Evolutionary conservation across 2,329 filamentous ascomycete species (phyloP).

Genomic region (Cladobotryum protrusum): DNA sequence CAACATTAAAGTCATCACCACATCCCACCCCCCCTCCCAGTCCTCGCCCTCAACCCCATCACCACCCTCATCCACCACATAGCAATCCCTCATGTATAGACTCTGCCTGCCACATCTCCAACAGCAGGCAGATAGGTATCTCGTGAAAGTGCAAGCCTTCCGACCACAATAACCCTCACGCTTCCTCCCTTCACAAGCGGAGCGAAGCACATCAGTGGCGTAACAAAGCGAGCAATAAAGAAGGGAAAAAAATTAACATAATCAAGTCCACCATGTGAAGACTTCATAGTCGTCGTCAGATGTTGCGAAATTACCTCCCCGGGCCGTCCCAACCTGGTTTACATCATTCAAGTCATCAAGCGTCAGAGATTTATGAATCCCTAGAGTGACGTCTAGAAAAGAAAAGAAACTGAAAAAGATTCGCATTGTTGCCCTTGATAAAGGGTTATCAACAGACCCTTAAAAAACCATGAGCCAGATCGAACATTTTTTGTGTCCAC

Average conservation of each 20-base stretch:
- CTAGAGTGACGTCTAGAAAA: slow-evolving; percentile 9
- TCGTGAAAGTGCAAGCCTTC: background rate
- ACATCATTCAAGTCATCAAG: slow-evolving; percentile 24
- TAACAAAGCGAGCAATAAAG: slow-evolving; percentile 4
- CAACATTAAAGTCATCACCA: too few species aligned
- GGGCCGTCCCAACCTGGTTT: slow-evolving; percentile 15
- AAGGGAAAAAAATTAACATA: background rate
- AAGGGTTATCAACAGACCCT: background rate
- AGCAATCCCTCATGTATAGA: background rate
- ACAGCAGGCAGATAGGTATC: background rate
- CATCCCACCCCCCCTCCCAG: too few species aligned
- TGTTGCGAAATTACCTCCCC: background rate
- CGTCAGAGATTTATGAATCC: slow-evolving; percentile 1
- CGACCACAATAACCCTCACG: background rate
- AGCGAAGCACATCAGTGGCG: background rate
- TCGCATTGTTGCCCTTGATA: background rate
- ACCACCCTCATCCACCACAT: too few species aligned
- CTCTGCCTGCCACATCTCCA: background rate
- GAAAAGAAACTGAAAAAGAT: slow-evolving; percentile 3
- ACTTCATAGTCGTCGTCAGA: background rate
- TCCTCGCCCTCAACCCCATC: too few species aligned
- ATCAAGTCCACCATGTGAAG: background rate
- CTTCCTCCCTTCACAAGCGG: background rate
- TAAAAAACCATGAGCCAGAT: background rate
- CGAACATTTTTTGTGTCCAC: slow-evolving; percentile 1